Evolutionary conservation across 2,329 filamentous ascomycete genomes (phyloP).

Genomic region (Pseudocercospora ulei): DNA sequence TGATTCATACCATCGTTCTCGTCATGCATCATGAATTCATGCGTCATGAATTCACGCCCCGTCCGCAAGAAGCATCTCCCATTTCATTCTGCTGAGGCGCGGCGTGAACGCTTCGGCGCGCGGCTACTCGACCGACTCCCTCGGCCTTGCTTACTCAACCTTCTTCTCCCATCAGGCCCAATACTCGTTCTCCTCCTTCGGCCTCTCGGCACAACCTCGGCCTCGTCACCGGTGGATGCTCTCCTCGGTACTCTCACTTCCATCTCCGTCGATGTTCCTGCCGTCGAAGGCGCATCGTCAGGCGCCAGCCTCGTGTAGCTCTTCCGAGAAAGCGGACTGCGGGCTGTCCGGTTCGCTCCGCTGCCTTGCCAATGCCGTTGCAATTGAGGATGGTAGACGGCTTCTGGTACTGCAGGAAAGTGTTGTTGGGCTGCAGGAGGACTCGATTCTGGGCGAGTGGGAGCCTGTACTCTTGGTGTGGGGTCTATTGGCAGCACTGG

Average conservation of each 20-base stretch:
- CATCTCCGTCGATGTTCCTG: slow-evolving; percentile 17
- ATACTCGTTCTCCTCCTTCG: slow-evolving; percentile 19
- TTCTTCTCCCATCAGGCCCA: slow-evolving; percentile 22
- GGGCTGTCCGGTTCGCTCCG: slow-evolving; percentile 31
- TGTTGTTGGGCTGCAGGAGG: neutral
- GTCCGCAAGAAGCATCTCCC: too few relatives aligned
- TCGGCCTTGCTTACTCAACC: slow-evolving; percentile 23
- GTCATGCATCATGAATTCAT: too few relatives aligned
- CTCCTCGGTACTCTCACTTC: slow-evolving; percentile 21
- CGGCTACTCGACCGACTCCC: slow-evolving; percentile 19
- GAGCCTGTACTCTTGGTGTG: slow-evolving; percentile 8
- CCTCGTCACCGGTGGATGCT: slow-evolving; percentile 14
- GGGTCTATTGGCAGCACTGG: neutral
- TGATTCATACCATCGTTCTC: too few relatives aligned
- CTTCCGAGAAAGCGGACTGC: slow-evolving; percentile 41
- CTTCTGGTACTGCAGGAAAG: slow-evolving; percentile 12
- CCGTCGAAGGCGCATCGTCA: slow-evolving; percentile 19
- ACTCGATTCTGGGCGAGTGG: slow-evolving; percentile 9
- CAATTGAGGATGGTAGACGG: slow-evolving; percentile 9
- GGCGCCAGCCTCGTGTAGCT: slow-evolving; percentile 33
- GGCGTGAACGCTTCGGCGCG: slow-evolving; percentile 7
- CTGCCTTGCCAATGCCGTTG: slow-evolving; percentile 11
- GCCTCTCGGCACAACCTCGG: slow-evolving; percentile 15
- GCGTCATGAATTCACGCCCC: too few relatives aligned
- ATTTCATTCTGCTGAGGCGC: too few relatives aligned